Evolutionary conservation across 164 flowering plant genomes (phyloP).

Genomic region (Nelumbo lutea): DNA sequence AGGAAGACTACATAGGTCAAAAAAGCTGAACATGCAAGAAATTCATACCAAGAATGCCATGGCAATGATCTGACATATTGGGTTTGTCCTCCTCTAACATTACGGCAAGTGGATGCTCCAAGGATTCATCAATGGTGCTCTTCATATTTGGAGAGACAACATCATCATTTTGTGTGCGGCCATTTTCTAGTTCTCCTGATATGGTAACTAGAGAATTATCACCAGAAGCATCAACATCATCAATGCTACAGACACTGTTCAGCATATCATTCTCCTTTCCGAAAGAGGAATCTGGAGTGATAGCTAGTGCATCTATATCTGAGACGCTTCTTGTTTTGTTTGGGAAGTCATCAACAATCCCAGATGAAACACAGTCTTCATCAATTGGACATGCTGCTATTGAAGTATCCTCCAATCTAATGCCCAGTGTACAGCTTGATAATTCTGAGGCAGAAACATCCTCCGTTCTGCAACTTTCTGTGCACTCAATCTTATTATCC

Average conservation of each 20-base stretch:
- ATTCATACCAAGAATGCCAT: slow-evolving; percentile 42
- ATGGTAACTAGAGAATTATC: slow-evolving; percentile 22
- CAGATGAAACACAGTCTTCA: slow-evolving; percentile 27
- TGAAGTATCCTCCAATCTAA: slow-evolving; percentile 24
- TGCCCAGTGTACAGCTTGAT: slow-evolving; percentile 19
- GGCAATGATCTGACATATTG: slow-evolving; percentile 23
- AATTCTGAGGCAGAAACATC: slow-evolving; percentile 36
- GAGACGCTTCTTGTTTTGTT: slow-evolving; percentile 16
- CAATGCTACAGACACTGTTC: slow-evolving; percentile 20
- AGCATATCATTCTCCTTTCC: slow-evolving; percentile 21
- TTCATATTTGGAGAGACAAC: slow-evolving; percentile 24
- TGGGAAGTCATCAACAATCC: slow-evolving; percentile 28
- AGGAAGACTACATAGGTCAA: background rate
- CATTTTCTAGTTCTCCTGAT: slow-evolving; percentile 42
- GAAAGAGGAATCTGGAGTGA: slow-evolving; percentile 20
- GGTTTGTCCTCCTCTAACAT: slow-evolving; percentile 25
- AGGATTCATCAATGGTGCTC: slow-evolving; percentile 26
- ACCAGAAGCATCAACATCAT: slow-evolving; percentile 25
- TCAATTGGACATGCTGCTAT: slow-evolving; percentile 22
- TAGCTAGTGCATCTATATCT: slow-evolving; percentile 23
- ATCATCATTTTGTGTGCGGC: slow-evolving; percentile 22
- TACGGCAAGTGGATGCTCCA: slow-evolving; percentile 24
- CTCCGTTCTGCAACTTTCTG: slow-evolving; percentile 18
- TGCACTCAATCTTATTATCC: slow-evolving; percentile 23
- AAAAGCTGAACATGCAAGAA: background rate